Percentiles rank a stretch among this genome's conserved stretches.
Evolutionary conservation across 2,329 filamentous ascomycete species (phyloP).

Genomic region (Scytalidium sp.): DNA sequence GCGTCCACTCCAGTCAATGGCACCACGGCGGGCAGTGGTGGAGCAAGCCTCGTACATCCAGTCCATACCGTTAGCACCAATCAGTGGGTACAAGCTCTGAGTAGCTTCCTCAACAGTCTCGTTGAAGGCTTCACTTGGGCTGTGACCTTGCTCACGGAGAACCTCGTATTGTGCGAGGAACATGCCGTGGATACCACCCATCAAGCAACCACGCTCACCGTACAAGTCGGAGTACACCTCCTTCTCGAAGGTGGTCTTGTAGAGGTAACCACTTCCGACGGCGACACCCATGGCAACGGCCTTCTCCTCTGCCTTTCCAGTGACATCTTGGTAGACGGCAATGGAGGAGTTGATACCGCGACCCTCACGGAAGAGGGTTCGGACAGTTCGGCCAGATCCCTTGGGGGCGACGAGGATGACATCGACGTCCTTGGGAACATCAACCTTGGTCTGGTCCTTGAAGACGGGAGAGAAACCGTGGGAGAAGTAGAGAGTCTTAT

Average conservation of each 20-base stretch:
- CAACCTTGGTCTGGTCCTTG: conserved; percentile 99
- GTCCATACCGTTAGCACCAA: conserved; percentile 98
- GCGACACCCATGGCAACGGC: conserved; percentile 94
- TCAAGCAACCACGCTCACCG: conserved; percentile 99
- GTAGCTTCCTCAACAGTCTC: conserved; percentile 99
- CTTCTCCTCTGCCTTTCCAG: conserved; percentile 97
- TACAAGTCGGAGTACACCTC: conserved; percentile 99
- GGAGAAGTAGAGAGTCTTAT: conserved; percentile 98
- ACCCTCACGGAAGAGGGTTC: conserved; percentile 97
- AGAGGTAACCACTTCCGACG: conserved; percentile 96
- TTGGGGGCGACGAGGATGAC: conserved; percentile 99
- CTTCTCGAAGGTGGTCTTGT: conserved; percentile 99
- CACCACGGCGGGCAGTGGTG: conserved; percentile 94
- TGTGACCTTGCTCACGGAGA: conserved; percentile 96
- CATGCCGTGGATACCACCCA: conserved; percentile 99
- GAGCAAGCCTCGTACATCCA: conserved; percentile 99
- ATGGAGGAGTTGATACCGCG: conserved; percentile 99
- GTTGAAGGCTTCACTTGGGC: conserved; percentile 98
- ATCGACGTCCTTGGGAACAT: conserved; percentile 91
- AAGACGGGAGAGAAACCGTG: conserved; percentile 99
- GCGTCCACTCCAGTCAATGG: conserved; percentile 95
- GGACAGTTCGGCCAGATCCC: conserved; percentile 97
- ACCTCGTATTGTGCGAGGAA: conserved; percentile 99
- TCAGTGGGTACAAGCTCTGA: conserved; percentile 95
- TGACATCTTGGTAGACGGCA: conserved; percentile 97